Evolutionary conservation across 148 eudicot species (phyloP), one percentile per base, ranked within the genome.

Genomic region (Tetragonia tetragonoides): DNA sequence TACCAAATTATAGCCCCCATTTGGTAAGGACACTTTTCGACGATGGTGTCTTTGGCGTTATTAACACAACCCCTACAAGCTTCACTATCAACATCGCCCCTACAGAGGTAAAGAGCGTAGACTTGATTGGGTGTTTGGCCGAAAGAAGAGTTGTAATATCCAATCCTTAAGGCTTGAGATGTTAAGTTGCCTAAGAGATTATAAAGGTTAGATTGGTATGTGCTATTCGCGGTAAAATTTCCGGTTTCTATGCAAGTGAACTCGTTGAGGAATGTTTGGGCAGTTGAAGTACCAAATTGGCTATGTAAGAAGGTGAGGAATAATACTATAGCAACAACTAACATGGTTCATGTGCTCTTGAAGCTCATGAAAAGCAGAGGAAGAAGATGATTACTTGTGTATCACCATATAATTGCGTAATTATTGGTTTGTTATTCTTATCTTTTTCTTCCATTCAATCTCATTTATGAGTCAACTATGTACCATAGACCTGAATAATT

Each of bases 1-100:
- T 77, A 70, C 80, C 80, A 77, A 8, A 77, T 64, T 6, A 24
- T 10, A 2, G 74, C 75, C 1, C 39, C 74, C 9, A 7, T 47
- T 24, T 28, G 38, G 12, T 7, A 15, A 17, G 67, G 74, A 8
- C 80, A 77, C 70, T 17, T 9, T 4, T 37, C 11, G 1, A 66
- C 18, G 70, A 66, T 37, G 9, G 70, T 61, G 2, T 61, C 65
- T 23, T 61, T 61, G 37, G 44, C 69, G 2, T 8, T 34, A 18
- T 38, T 20, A 9, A 37, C 38, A 66, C 71, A 76, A 10, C 3
- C 37, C 1, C 3, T 39, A 21, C 79, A 66, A 20, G 6, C 49
- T 7, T 15, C n/a, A 4, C 1, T 5, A 20, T 38, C n/a, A 2
- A 67, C 15, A 24, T 66, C 79, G 10, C 41, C 1, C 54, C 79